A percentile compares a stretch with the other conserved stretches of the same genome.
Evolutionary conservation across 1,284 basidiomycete genomes (phyloP).

Genomic region (Malassezia sympodialis): DNA sequence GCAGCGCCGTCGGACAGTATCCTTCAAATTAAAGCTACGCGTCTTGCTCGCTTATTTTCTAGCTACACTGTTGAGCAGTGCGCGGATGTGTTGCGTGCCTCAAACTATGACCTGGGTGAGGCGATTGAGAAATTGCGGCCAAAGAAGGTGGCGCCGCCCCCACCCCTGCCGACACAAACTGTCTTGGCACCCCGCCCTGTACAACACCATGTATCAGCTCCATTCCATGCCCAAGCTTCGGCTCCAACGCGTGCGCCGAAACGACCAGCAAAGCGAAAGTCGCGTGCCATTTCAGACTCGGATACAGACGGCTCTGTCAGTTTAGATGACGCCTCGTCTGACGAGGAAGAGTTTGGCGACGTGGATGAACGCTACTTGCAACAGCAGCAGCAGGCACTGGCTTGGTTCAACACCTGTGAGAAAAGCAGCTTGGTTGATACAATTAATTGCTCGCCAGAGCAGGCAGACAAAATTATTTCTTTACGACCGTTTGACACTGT

Average conservation of each 20-base stretch:
- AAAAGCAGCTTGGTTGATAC: conserved; percentile 71
- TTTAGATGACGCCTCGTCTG: conserved; percentile 20
- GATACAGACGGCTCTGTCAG: conserved; percentile 11
- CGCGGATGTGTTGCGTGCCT: conserved; percentile 11
- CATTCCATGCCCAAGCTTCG: not conserved
- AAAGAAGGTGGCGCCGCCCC: conserved; percentile 5
- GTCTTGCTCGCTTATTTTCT: conserved; percentile 17
- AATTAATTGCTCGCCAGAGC: conserved; percentile 72
- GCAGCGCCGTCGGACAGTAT: conserved; percentile 12
- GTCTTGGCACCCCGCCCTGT: not conserved
- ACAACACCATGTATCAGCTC: not conserved
- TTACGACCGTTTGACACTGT: conserved; percentile 69
- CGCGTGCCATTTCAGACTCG: conserved; percentile 11
- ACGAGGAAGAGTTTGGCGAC: conserved; percentile 24
- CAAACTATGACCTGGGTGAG: conserved; percentile 17
- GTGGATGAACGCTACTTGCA: conserved; percentile 25
- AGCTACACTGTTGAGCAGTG: conserved; percentile 15
- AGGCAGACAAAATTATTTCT: conserved; percentile 68
- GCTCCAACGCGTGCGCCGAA: conserved; percentile 4
- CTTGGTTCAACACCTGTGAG: conserved; percentile 75
- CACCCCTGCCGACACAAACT: not conserved
- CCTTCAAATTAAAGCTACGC: conserved; percentile 17
- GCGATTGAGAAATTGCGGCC: conserved; percentile 17
- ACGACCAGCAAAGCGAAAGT: conserved; percentile 11
- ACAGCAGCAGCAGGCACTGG: conserved; percentile 40